Evolutionary conservation across 169 alveolate genomes (phyloP), one percentile per base, ranked within the genome.

Genomic region (Plasmodium falciparum): DNA sequence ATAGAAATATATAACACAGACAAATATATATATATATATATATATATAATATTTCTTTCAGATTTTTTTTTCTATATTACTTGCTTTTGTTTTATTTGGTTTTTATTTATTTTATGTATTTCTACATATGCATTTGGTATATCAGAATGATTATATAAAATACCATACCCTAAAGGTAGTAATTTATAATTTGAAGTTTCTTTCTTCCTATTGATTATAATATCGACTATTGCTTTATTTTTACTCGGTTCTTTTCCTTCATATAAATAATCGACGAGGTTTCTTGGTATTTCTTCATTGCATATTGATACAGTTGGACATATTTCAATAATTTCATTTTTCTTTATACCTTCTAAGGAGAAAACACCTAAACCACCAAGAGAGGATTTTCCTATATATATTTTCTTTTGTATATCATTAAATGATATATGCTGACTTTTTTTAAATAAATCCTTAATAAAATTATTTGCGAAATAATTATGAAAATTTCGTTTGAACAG

Each of bases 51-150:
- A 52, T 49, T 5, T 39, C 7, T 5, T 5, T 39, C 47, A 39
- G 6, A 7, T 39, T 39, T 5, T 39, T 9, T 39, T 39, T 39
- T 39, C 47, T 39, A 5, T 39, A 39, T 39, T 39, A 39, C 47
- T 39, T 39, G 47, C 9, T 39, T 39, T 39, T 39, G 47, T 39
- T 26, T 58, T 47, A 49, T 74, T 39, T 47, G 9, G 4, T 75
- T 54, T n/a, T 66, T 58, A 69, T 33, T 56, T 47, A 78, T 54
- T 20, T 58, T 65, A 52, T 45, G 33, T 43, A 75, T 78, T 24
- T 78, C 78, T 65, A 78, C 69, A 66, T 45, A 78, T 29, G 89
- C 89, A 78, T 78, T 78, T 15, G 89, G 89, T 15, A 50, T 13
- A 66, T 65, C 69, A 15, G 89, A 78, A 39, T 78, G 89, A 49